Evolutionary conservation across 371 early-diverging fungal species (phyloP).

Genomic region (Sanchytrium tribonematis): DNA sequence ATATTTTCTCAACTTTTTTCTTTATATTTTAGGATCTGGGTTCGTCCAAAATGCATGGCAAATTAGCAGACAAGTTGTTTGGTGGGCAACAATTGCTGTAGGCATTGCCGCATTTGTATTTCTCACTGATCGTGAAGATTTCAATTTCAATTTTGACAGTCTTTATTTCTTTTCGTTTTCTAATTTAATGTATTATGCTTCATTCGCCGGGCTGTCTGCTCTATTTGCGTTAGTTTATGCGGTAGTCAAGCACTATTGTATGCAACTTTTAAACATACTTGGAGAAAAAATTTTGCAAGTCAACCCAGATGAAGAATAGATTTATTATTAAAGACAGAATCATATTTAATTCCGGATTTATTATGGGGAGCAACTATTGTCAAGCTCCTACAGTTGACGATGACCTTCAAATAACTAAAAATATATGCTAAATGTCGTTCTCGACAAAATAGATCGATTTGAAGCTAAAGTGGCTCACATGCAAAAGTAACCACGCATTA

Average conservation of each 20-base stretch:
- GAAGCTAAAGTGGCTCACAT: no score
- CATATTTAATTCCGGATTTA: no score
- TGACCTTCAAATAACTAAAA: no score
- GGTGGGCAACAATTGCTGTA: not conserved
- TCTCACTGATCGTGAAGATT: not conserved
- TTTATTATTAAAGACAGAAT: no score
- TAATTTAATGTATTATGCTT: not conserved
- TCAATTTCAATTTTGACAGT: not conserved
- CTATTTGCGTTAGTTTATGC: not conserved
- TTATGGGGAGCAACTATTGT: no score
- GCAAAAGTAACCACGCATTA: no score
- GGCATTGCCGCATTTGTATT: not conserved
- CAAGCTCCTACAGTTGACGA: no score
- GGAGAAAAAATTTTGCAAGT: not conserved
- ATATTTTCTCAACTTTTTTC: not conserved
- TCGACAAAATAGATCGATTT: no score
- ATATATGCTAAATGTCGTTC: no score
- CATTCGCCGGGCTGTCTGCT: not conserved
- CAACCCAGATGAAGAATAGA: not conserved
- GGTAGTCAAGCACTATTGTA: not conserved
- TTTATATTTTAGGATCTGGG: not conserved
- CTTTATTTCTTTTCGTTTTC: not conserved
- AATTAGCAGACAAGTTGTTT: not conserved
- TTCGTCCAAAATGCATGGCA: not conserved
- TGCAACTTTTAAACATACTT: not conserved